Evolutionary conservation across 345 rosid species (phyloP), one percentile per base, ranked within the genome.

Genomic region (Erysimum cheiranthoides): DNA sequence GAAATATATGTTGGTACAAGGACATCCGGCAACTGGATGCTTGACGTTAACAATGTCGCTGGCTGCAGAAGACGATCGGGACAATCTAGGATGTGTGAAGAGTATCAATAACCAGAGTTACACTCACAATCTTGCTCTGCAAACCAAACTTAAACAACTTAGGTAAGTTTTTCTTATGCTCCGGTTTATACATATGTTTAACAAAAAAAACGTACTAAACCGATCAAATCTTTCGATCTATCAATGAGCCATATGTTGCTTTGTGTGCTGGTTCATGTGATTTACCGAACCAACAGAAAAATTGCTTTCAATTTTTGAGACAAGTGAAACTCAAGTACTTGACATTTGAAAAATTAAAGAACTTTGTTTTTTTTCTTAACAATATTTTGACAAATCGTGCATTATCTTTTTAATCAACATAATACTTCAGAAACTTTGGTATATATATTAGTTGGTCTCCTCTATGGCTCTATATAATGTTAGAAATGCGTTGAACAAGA

Each of bases 21-120:
- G 91, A 18, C 88, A 87, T 45, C 99, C 97, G 0, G 54, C 86
- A 2, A 60, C 90, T 5, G 97, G 98, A 34, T 94, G 97, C 86
- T 84, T 92, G 78, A 80, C 98, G 8, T 75, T 92, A 63, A 34
- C 95, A 31, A 71, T 94, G 93, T 18, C 82, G 2, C 72, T 94
- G 11, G 84, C 96, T 31, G 25, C 84, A 0, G 79, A 83, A 45
- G 79, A 84, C 3, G 97, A 92, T 75, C 80, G 95, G 36, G 98
- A 94, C 58, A 79, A 70, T 10, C 32, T 94, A 3, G 97, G 98
- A 21, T 90, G 98, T 49, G 93, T 88, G 10, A 78, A 86, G 85
- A 92, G 89, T 50, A 83, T 36, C 54, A 92, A 90, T 82, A 77
- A 85, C 70, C 87, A 85, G 63, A 83, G 77, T 80, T 63, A 49